Conservation (phyloP, 306 rosid genomes). For the Mimosa pudica region DNA sequence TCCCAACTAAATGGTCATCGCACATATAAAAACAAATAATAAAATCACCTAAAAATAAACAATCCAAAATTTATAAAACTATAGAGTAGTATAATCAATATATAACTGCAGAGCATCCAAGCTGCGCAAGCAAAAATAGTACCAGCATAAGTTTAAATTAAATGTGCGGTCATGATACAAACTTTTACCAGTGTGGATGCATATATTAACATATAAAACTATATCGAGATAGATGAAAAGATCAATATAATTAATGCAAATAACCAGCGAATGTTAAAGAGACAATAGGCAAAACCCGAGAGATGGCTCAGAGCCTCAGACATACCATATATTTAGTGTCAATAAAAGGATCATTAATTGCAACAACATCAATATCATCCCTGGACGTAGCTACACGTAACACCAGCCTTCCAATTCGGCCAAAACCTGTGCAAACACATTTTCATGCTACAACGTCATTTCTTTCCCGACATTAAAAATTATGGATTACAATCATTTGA, state of each 20-base stretch:
- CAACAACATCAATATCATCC: slow-evolving; percentile 90
- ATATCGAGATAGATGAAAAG: not conserved
- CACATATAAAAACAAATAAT: not conserved
- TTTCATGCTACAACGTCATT: not conserved
- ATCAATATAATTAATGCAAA: slow-evolving; percentile 7
- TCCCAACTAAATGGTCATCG: no score
- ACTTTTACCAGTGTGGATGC: not conserved
- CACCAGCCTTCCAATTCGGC: slow-evolving; percentile 97
- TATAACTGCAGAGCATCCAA: slow-evolving; percentile 19
- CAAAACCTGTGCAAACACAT: slow-evolving; percentile 67
- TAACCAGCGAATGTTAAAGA: slow-evolving; percentile 16
- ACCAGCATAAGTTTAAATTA: slow-evolving; percentile 1
- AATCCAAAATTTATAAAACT: slow-evolving; percentile 9
- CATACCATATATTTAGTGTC: slow-evolving; percentile 97
- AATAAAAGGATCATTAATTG: slow-evolving; percentile 91
- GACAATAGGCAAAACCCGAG: slow-evolving; percentile 23
- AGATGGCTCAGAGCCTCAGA: not conserved
- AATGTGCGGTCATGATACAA: not conserved
- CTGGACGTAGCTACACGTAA: slow-evolving; percentile 77
- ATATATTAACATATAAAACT: not conserved
- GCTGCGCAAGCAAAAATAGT: slow-evolving; percentile 12
- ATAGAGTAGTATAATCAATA: not conserved
- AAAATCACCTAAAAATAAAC: not conserved
- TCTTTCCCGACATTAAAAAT: not conserved
- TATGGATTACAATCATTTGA: slow-evolving; percentile 6